Conservation (phyloP, 2,329 filamentous ascomycete species). For the Penicillium griseofulvum region DNA sequence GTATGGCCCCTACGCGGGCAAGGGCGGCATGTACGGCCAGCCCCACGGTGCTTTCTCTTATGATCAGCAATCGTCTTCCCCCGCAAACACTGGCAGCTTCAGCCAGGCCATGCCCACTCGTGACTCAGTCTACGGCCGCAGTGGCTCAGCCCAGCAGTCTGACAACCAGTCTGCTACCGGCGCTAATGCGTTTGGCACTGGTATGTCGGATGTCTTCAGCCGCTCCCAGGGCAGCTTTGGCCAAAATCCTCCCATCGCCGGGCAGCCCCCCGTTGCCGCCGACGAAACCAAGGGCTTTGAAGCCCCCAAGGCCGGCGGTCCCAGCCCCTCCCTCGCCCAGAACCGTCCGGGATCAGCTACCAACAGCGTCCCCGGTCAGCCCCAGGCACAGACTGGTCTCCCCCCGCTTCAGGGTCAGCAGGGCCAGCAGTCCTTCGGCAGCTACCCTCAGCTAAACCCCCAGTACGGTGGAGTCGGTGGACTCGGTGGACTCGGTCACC, state of each 20-base stretch:
- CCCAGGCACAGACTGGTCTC: slow-evolving; percentile 50
- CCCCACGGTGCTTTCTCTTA: slow-evolving; percentile 57
- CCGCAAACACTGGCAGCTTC: slow-evolving; percentile 55
- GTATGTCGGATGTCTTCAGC: slow-evolving; percentile 59
- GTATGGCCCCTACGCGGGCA: slow-evolving; percentile 53
- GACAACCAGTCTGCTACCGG: slow-evolving; percentile 53
- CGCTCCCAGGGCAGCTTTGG: slow-evolving; percentile 59
- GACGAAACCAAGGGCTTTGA: slow-evolving; percentile 61
- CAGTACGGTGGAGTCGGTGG: slow-evolving; percentile 53
- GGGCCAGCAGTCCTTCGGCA: slow-evolving; percentile 56
- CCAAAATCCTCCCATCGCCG: slow-evolving; percentile 52
- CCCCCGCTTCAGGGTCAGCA: slow-evolving; percentile 55
- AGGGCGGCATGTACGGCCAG: slow-evolving; percentile 62
- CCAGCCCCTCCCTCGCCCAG: slow-evolving; percentile 61
- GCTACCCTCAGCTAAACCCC: slow-evolving; percentile 55
- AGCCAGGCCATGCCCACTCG: slow-evolving; percentile 47
- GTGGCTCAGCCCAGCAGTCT: slow-evolving; percentile 56
- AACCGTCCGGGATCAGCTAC: slow-evolving; percentile 63
- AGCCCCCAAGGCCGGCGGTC: slow-evolving; percentile 56
- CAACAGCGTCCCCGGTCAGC: slow-evolving; percentile 56
- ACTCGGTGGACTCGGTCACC: slow-evolving; percentile 44
- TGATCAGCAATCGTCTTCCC: slow-evolving; percentile 64
- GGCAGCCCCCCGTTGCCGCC: slow-evolving; percentile 46
- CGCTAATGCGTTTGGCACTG: slow-evolving; percentile 49
- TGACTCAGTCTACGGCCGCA: slow-evolving; percentile 60